Evolutionary conservation across 2,329 filamentous ascomycete species (phyloP).

Genomic region (Drechslerella dactyloides): DNA sequence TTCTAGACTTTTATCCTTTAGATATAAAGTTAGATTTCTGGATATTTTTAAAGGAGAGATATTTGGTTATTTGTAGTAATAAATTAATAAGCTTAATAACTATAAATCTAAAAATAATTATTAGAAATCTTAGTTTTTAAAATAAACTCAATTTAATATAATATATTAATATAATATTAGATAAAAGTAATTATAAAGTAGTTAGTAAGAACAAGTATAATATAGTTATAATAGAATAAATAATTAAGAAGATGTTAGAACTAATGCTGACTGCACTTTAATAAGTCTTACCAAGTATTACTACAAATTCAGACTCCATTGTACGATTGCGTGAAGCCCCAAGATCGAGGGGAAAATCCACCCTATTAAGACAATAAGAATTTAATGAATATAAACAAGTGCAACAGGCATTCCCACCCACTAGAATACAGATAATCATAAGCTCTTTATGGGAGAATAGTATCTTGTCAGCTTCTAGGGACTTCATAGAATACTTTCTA

Average conservation of each 20-base stretch:
- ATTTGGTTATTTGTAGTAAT: constrained; percentile 13
- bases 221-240: background rate
- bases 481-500: too few species aligned
- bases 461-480: too few species aligned
- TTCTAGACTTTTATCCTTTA: constrained; percentile 3
- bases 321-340: too few species aligned
- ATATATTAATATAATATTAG: background rate
- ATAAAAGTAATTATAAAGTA: background rate
- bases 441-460: too few species aligned
- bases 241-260: constrained; percentile 7
- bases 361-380: too few species aligned
- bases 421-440: too few species aligned
- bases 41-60: constrained; percentile 10
- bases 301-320: too few species aligned
- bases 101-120: constrained; percentile 11
- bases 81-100: constrained; percentile 11
- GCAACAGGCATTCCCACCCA: too few species aligned
- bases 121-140: background rate
- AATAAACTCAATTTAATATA: constrained; percentile 14
- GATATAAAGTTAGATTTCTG: background rate
- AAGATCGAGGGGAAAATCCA: too few species aligned
- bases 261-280: too few species aligned
- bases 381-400: too few species aligned
- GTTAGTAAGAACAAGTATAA: background rate
- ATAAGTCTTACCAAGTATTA: too few species aligned